Base-by-base conservation (phyloP, 2,329 filamentous ascomycete genomes). In the Penicillium decumbens region DNA sequence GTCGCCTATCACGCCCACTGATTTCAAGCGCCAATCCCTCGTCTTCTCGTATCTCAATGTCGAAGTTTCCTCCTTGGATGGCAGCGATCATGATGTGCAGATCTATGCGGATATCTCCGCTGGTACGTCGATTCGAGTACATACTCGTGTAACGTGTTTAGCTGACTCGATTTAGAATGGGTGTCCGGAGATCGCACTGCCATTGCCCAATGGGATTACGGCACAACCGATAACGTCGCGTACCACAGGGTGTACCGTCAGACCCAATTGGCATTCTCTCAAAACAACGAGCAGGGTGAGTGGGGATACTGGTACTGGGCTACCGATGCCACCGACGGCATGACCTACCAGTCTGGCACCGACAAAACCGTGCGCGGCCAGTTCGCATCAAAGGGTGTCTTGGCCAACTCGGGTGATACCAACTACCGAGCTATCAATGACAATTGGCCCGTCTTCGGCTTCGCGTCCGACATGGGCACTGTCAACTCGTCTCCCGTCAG, bases 61-160 rank as follows among this genome's bases (percentile, higher is more conserved):
- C 24, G 77, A 76, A 8, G 81, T 87, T 6, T 68, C 68, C 30
- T 85, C 85, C 1, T 61, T 80, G 2, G 86, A 90, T 65, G 83
- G 82, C 9, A 63, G 64, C 2, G 58, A 73, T 1, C 87, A 90
- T 64, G 70, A 80, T 38, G 83, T 89, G 1, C 80, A 88, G 61
- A 61, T 90, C 4, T 90, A 91, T 63, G 77, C 84, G 23, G 87
- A 90, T 62, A 82, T 89, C 33, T 83, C 85, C 45, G 83, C 81
- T 47, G 83, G 82, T 85, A 65, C 65, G 77, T 65, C 32, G 25
- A 23, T 25, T 6, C 23, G 9, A 23, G 13, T 9, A 6, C 8
- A 7, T 9, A 6, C 8, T 3, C 23, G n/a, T 6, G 13, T 24
- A 15, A 30, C 25, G 8, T 30, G 9, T 6, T 33, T 15, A 18